Conservation (phyloP, 768 basidiomycete species). For the Rhizopogon roseolus region DNA sequence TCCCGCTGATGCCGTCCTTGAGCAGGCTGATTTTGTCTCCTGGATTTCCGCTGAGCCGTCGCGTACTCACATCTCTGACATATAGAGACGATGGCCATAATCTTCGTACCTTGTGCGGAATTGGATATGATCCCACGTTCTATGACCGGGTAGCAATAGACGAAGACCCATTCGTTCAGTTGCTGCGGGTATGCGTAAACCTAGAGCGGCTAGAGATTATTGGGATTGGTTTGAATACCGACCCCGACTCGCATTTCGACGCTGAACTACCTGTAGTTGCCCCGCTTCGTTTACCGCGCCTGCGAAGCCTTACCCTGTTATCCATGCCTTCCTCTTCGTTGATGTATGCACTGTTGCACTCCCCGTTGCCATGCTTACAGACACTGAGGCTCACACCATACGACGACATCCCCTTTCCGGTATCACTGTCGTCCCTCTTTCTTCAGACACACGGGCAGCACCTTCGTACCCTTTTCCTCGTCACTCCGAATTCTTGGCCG, state of each 20-base stretch:
- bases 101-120: slow-evolving; percentile 48
- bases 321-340: slow-evolving; percentile 66
- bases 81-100: slow-evolving; percentile 46
- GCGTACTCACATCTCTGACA: slow-evolving; percentile 48
- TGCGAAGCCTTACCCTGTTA: slow-evolving; percentile 57
- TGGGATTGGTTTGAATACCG: slow-evolving; percentile 49
- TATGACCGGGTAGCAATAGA: slow-evolving; percentile 18
- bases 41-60: slow-evolving; percentile 54
- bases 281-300: slow-evolving; percentile 45
- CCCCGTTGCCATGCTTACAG: slow-evolving; percentile 56
- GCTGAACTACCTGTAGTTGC: slow-evolving; percentile 26
- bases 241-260: slow-evolving; percentile 35
- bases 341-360: slow-evolving; percentile 51
- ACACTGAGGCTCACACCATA: slow-evolving; percentile 73
- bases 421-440: slow-evolving; percentile 53
- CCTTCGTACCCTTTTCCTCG: slow-evolving; percentile 60
- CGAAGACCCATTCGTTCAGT: slow-evolving; percentile 53
- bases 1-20: slow-evolving; percentile 67
- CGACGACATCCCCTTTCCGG: slow-evolving; percentile 58
- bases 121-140: slow-evolving; percentile 42
- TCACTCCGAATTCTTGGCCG: slow-evolving; percentile 69
- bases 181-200: slow-evolving; percentile 50
- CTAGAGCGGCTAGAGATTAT: slow-evolving; percentile 63
- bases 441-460: slow-evolving; percentile 52
- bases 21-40: slow-evolving; percentile 48